These are phyloP conservation scores for Neurospora sp. DNA, from an alignment of 495 filamentous ascomycete species.

Conservation along the genomic window DNA sequence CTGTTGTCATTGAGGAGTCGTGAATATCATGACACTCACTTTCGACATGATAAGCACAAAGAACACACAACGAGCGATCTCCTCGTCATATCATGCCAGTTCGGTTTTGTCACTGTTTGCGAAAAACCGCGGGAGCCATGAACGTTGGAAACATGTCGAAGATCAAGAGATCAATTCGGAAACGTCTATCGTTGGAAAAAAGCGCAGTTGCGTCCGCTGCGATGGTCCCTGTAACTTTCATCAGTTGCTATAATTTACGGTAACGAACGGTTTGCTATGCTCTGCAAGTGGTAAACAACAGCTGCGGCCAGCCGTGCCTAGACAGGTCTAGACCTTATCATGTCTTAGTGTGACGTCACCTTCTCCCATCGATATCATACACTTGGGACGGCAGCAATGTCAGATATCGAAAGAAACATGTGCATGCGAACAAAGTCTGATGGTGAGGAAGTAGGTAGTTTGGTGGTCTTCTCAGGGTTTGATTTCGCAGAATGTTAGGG, in stretches of 20 bases:
- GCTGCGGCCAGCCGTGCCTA: not conserved
- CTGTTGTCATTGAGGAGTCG: not conserved
- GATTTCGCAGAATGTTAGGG: too few relatives aligned
- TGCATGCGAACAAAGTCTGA: not conserved
- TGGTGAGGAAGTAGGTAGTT: not conserved
- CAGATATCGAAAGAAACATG: not conserved
- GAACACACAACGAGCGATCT: not conserved
- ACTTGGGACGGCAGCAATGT: not conserved
- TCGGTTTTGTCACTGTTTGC: not conserved
- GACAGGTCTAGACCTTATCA: not conserved
- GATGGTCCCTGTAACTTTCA: not conserved
- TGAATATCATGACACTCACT: not conserved
- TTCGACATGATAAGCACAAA: not conserved
- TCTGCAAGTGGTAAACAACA: not conserved
- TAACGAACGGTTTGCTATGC: not conserved
- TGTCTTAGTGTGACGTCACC: not conserved
- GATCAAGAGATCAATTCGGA: too few relatives aligned
- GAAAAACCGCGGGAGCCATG: not conserved
- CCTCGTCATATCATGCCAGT: not conserved
- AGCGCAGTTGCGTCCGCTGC: not conserved
- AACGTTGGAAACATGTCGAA: not conserved
- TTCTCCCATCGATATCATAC: not conserved
- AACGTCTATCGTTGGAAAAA: not conserved
- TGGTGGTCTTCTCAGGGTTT: not conserved
- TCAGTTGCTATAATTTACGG: not conserved